Percentiles rank a stretch among this genome's conserved stretches.
These are phyloP conservation scores for Carex kokanica DNA, from an alignment of 176 grass and related monocot genomes.

Conservation along the genomic window DNA sequence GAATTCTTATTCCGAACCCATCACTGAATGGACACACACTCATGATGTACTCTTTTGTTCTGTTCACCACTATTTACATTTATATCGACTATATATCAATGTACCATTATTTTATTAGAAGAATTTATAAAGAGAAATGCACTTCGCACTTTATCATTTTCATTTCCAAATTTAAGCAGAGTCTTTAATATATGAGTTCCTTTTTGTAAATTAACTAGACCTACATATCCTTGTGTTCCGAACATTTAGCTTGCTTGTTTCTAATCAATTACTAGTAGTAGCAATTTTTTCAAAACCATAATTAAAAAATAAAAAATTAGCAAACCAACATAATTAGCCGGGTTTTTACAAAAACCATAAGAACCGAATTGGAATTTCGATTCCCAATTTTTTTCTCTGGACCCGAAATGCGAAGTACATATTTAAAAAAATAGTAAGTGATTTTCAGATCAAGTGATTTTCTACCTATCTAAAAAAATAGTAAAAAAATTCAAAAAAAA, in stretches of 20 bases:
- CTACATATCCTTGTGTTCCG: background rate
- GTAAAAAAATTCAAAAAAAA: too few species aligned
- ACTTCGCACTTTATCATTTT: background rate
- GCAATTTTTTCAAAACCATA: too few species aligned
- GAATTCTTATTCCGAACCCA: background rate
- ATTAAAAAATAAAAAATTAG: too few species aligned
- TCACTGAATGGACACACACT: background rate
- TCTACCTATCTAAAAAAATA: too few species aligned
- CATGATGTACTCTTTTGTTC: background rate
- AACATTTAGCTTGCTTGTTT: background rate
- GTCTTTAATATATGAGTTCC: background rate
- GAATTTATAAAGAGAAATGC: background rate
- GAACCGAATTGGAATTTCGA: too few species aligned
- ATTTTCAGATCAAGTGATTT: too few species aligned
- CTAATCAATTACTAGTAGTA: background rate
- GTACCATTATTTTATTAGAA: background rate
- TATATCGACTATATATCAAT: constrained; percentile 6
- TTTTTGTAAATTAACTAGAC: background rate
- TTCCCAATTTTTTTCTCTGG: too few species aligned
- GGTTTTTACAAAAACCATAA: too few species aligned
- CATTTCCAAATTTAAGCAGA: background rate
- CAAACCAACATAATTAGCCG: too few species aligned
- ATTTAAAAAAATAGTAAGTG: too few species aligned
- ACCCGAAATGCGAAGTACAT: too few species aligned
- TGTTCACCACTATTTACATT: background rate